Evolutionary conservation across 2,329 filamentous ascomycete genomes (phyloP).

Genomic region (Sclerotiophoma versabilis): DNA sequence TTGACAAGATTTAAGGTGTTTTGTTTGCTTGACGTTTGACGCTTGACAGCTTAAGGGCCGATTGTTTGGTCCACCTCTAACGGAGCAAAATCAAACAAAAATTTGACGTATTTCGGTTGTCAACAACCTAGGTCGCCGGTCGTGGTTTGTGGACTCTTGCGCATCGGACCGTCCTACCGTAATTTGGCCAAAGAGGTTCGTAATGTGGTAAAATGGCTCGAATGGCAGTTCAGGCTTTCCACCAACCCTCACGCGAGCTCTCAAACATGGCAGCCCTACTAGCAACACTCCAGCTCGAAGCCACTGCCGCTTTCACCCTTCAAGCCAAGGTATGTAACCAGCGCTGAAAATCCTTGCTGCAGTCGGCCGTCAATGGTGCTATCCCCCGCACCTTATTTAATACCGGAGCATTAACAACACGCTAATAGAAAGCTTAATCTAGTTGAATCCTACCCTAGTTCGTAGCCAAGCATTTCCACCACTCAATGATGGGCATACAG

Average conservation of each 20-base stretch:
- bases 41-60: no score
- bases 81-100: no score
- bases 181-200: neutral
- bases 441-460: neutral
- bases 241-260: slow-evolving; percentile 7
- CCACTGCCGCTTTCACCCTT: slow-evolving; percentile 5
- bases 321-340: slow-evolving; percentile 1
- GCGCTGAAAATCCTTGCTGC: slow-evolving; percentile 3
- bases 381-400: slow-evolving; percentile 3
- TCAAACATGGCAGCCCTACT: neutral
- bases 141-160: neutral
- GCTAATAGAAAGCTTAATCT: slow-evolving; percentile 12
- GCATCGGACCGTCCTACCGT: neutral
- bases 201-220: neutral
- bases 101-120: no score
- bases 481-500: neutral
- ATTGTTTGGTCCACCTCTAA: no score
- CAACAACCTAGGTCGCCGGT: no score
- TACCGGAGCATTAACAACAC: neutral
- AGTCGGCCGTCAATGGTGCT: slow-evolving; percentile 1
- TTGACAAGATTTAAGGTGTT: no score
- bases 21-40: no score
- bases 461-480: slow-evolving; percentile 4
- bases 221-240: slow-evolving; percentile 6
- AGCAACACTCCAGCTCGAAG: neutral